Evolutionary conservation across 495 filamentous ascomycete genomes (phyloP).

Genomic region (Penicillium coprophilum): DNA sequence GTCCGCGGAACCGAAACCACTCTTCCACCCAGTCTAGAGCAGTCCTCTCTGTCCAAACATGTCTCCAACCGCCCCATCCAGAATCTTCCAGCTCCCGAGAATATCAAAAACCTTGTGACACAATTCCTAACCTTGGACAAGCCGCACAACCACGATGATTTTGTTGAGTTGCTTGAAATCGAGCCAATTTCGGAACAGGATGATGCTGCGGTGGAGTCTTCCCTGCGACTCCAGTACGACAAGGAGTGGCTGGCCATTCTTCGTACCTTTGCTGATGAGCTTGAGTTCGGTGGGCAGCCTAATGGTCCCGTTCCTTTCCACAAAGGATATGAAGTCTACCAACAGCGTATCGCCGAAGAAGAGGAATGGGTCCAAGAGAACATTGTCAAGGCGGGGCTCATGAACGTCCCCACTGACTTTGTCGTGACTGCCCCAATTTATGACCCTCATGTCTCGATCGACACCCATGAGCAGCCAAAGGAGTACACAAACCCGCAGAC

Average conservation of each 20-base stretch:
- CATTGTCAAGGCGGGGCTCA: constrained; percentile 55
- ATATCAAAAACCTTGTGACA: constrained; percentile 72
- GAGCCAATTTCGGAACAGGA: constrained; percentile 37
- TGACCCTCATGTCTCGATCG: constrained; percentile 40
- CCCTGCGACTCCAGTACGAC: constrained; percentile 70
- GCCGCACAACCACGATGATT: constrained; percentile 65
- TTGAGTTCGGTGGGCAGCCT: constrained; percentile 56
- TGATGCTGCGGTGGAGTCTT: constrained; percentile 22
- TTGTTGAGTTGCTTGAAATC: constrained; percentile 73
- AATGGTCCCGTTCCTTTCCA: constrained; percentile 47
- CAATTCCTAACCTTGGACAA: constrained; percentile 91
- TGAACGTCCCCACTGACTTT: constrained; percentile 76
- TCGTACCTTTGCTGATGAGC: constrained; percentile 66
- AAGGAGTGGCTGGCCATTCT: constrained; percentile 94
- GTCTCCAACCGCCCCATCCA: background rate
- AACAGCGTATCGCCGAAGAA: constrained; percentile 59
- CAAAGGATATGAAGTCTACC: constrained; percentile 65
- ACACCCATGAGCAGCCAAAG: constrained; percentile 51
- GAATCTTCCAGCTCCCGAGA: constrained; percentile 19
- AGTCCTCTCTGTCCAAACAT: background rate
- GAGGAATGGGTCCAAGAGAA: constrained; percentile 76
- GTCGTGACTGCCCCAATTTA: constrained; percentile 70
- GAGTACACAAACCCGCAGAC: constrained; percentile 89
- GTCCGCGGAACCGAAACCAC: background rate
- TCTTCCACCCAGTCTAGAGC: background rate